These are phyloP conservation scores for Sporothrix luriei DNA, from an alignment of 2,329 filamentous ascomycete species.

Conservation along the genomic window DNA sequence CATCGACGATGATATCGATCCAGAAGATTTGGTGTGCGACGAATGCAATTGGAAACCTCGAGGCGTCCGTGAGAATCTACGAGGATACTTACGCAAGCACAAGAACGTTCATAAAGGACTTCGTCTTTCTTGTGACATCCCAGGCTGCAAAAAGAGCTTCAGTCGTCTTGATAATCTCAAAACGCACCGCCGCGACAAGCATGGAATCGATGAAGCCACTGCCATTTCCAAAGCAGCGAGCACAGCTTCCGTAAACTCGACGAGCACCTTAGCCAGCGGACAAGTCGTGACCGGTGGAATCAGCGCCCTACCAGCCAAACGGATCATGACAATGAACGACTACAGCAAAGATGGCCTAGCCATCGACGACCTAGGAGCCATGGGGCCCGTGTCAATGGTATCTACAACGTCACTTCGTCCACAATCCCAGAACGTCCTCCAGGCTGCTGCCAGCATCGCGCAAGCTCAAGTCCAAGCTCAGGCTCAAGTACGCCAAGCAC, in stretches of 20 bases:
- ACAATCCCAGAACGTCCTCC: constrained; percentile 15
- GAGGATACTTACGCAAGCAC: constrained; percentile 42
- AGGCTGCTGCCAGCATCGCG: constrained; percentile 19
- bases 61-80: constrained; percentile 40
- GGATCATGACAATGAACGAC: constrained; percentile 2
- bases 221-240: constrained; percentile 13
- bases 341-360: constrained; percentile 22
- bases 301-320: background rate
- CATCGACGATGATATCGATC: constrained; percentile 33
- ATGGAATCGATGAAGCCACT: constrained; percentile 38
- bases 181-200: constrained; percentile 42
- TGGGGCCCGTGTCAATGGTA: background rate
- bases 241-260: background rate
- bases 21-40: constrained; percentile 39
- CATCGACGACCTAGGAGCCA: background rate
- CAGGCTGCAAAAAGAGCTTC: constrained; percentile 40
- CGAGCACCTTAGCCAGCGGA: background rate
- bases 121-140: constrained; percentile 39
- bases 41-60: constrained; percentile 41
- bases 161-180: constrained; percentile 42
- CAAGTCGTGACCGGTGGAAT: background rate
- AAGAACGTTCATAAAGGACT: constrained; percentile 42
- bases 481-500: constrained; percentile 11
- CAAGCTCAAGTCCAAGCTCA: constrained; percentile 25
- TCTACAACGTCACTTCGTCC: background rate